Base-by-base conservation (phyloP, 2,329 filamentous ascomycete species). In the Colletotrichum sublineola region DNA sequence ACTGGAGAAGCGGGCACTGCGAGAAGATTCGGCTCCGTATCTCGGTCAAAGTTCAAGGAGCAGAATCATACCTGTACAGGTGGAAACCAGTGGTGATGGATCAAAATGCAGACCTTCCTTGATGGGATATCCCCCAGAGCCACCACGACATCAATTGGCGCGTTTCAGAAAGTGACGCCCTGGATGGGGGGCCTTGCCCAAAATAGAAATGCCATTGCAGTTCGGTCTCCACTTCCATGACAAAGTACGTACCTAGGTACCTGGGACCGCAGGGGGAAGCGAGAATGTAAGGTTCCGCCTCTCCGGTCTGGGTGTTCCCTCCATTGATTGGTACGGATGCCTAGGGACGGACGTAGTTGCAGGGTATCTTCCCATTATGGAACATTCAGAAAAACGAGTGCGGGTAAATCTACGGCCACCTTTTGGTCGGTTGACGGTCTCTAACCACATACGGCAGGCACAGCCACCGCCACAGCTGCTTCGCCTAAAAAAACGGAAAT, bases 81-180 rank as follows among this genome's bases (percentile, higher is more conserved):
- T 58, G 55, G 55, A 60, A 68, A 68, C 40, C 29, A 14, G 36
- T 42, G 44, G 38, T 31, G 38, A 42, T 38, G 63, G 50, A 33
- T 14, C 8, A 53, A 40, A 36, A n/a, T 14, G 29, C 33, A 64
- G 40, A 40, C 38, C 42, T 57, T 63, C 31, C 60, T 42, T 48
- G 58, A 60, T 69, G 60, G 69, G 69, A 64, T 58, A 69, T 64
- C 60, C 50, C 50, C 69, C 69, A 56, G 20, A 60, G n/a, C 69
- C 60, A 72, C 62, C 60, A 65, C 70, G 60, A 69, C 70, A 63
- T 73, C 71, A 73, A 67, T 73, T 73, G 63, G 67, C 29, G 68
- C 71, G 71, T 73, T 73, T 73, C 68, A 71, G 56, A 71, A 67
- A 53, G 71, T 56, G 62, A 67, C 46, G 64, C 46, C 66, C 66